phyloP scores from a whole-genome alignment of 495 filamentous ascomycete species.

The Podospora pseudopauciseta region DNA sequence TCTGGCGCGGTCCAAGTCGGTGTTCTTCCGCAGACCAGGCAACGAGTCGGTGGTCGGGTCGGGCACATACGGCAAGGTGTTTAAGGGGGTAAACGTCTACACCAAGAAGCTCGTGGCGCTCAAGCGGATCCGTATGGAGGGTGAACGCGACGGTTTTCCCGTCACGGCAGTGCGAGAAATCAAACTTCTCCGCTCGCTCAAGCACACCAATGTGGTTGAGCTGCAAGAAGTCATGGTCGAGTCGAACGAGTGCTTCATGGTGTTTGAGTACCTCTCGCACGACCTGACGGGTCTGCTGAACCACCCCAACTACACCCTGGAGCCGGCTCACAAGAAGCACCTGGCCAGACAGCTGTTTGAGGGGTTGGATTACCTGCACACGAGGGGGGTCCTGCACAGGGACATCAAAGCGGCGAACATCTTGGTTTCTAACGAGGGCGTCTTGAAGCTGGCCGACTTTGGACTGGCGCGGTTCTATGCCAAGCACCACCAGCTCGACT shows the following conservation, averaged over 20 bases:
- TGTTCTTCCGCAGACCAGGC: slow-evolving; percentile 87
- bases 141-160: slow-evolving; percentile 94
- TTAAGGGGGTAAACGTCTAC: slow-evolving; percentile 95
- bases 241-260: slow-evolving; percentile 98
- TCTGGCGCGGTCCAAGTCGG: slow-evolving; percentile 71
- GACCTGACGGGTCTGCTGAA: slow-evolving; percentile 73
- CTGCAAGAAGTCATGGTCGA: slow-evolving; percentile 97
- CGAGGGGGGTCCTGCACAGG: slow-evolving; percentile 87
- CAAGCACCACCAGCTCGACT: slow-evolving; percentile 88
- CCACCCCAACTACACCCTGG: slow-evolving; percentile 87
- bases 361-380: slow-evolving; percentile 91
- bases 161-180: slow-evolving; percentile 96
- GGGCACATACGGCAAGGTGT: slow-evolving; percentile 95
- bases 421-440: slow-evolving; percentile 79
- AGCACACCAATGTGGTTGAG: slow-evolving; percentile 84
- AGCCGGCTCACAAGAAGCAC: slow-evolving; percentile 86
- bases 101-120: slow-evolving; percentile 86
- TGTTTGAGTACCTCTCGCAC: slow-evolving; percentile 97
- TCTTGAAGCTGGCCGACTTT: slow-evolving; percentile 94
- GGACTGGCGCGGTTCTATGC: slow-evolving; percentile 96
- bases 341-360: slow-evolving; percentile 91
- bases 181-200: slow-evolving; percentile 91
- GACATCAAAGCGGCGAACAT: slow-evolving; percentile 97
- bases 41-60: slow-evolving; percentile 93
- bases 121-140: slow-evolving; percentile 87